These are phyloP conservation scores for Botrytis tulipae DNA, from an alignment of 2,329 filamentous ascomycete species.

Conservation along the genomic window DNA sequence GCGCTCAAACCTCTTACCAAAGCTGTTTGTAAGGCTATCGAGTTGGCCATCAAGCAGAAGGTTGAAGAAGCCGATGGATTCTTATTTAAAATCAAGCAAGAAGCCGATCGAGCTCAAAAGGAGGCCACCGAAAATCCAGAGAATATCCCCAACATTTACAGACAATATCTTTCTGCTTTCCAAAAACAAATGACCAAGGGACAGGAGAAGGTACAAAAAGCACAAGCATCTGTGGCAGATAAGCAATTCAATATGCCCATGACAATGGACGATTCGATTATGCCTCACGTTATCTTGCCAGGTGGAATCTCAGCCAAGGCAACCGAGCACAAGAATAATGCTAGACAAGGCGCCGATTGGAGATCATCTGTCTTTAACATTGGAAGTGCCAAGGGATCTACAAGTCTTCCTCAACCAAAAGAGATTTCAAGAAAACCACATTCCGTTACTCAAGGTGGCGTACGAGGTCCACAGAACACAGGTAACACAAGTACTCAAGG, in stretches of 20 bases:
- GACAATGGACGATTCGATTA: conserved; percentile 86
- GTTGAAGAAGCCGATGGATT: conserved; percentile 72
- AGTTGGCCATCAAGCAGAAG: conserved; percentile 77
- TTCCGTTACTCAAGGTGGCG: conserved; percentile 30
- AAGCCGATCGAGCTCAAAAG: conserved; percentile 71
- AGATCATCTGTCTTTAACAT: conserved; percentile 92
- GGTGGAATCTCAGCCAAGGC: conserved; percentile 91
- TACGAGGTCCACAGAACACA: conserved; percentile 33
- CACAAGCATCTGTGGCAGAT: conserved; percentile 62
- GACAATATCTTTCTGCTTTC: conserved; percentile 73
- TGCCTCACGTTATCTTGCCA: conserved; percentile 82
- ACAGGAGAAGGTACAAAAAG: conserved; percentile 80
- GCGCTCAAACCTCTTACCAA: conserved; percentile 72
- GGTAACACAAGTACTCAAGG: conserved; percentile 25
- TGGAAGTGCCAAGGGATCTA: conserved; percentile 71
- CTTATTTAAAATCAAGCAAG: conserved; percentile 74
- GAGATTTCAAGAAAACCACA: conserved; percentile 55
- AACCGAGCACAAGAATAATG: conserved; percentile 87
- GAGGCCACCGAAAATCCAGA: conserved; percentile 48
- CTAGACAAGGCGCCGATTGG: conserved; percentile 87
- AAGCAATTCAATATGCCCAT: conserved; percentile 80
- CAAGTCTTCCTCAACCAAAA: conserved; percentile 61
- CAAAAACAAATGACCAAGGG: conserved; percentile 72
- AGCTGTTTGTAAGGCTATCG: conserved; percentile 84
- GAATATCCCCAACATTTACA: conserved; percentile 78